These are phyloP conservation scores for Tulasnella sp. DNA, from an alignment of 768 basidiomycete genomes.

Conservation along the genomic window DNA sequence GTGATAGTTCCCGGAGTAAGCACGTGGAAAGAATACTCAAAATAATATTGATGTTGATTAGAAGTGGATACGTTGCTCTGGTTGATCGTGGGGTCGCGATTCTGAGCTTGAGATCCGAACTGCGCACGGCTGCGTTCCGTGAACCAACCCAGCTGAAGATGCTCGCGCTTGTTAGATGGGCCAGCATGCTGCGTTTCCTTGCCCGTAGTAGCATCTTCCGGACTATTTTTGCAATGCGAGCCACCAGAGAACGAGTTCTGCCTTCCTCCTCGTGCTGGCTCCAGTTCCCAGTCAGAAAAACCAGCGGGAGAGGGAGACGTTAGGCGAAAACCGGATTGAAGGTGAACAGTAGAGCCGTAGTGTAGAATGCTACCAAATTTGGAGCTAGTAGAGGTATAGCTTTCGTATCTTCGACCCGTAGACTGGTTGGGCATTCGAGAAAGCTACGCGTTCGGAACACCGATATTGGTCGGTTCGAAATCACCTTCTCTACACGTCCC, in stretches of 20 bases:
- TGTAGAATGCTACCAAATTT: too few species aligned
- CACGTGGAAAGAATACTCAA: neutral
- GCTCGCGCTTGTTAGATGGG: neutral
- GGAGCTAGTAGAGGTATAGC: too few species aligned
- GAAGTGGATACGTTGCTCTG: neutral
- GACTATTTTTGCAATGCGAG: neutral
- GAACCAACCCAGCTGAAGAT: neutral
- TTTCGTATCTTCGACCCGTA: too few species aligned
- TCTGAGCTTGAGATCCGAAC: neutral
- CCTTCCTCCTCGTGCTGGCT: neutral
- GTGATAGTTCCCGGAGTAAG: neutral
- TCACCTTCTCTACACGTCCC: neutral
- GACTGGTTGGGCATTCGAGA: too few species aligned
- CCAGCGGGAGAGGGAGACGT: neutral
- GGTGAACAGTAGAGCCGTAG: too few species aligned
- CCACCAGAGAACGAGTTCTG: neutral
- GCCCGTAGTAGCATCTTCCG: neutral
- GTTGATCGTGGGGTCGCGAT: neutral
- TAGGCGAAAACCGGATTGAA: too few species aligned
- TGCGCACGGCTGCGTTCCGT: neutral
- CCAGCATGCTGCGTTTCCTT: neutral
- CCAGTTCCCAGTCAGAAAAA: neutral
- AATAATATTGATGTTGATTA: neutral
- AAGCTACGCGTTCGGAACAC: too few species aligned
- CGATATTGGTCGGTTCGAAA: neutral